Evolutionary conservation across 2,329 filamentous ascomycete genomes (phyloP).

Genomic region (Sporothrix mexicana): DNA sequence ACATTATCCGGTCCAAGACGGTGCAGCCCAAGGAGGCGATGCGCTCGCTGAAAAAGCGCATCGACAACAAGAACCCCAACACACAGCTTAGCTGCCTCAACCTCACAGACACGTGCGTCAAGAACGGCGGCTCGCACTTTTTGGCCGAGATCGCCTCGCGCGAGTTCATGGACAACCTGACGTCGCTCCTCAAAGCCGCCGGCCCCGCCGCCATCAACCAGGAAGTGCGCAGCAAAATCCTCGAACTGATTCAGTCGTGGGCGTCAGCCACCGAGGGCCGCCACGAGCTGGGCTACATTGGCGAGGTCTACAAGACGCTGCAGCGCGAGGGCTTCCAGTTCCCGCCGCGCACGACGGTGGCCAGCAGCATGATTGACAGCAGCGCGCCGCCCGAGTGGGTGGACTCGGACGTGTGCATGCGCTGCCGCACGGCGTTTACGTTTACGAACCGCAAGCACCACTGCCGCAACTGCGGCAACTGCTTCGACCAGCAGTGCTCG

Average conservation of each 20-base stretch:
- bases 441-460: constrained; percentile 99
- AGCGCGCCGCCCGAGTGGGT: constrained; percentile 98
- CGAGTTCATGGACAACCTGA: constrained; percentile 97
- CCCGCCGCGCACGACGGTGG: constrained; percentile 81
- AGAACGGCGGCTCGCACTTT: constrained; percentile 96
- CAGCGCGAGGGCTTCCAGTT: constrained; percentile 88
- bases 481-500: constrained; percentile 95
- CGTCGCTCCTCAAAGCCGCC: constrained; percentile 83
- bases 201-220: constrained; percentile 76
- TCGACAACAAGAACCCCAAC: constrained; percentile 98
- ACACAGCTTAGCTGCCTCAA: constrained; percentile 93
- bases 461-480: constrained; percentile 96
- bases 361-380: constrained; percentile 98
- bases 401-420: constrained; percentile 98
- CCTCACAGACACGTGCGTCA: constrained; percentile 96
- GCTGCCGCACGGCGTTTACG: constrained; percentile 91
- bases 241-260: constrained; percentile 94
- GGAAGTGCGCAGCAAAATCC: constrained; percentile 86
- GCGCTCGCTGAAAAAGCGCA: constrained; percentile 90
- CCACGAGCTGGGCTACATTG: constrained; percentile 82
- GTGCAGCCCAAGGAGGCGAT: constrained; percentile 98
- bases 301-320: constrained; percentile 81
- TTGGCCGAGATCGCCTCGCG: constrained; percentile 92
- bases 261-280: constrained; percentile 86
- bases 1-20: constrained; percentile 95